Evolutionary conservation across 2,329 filamentous ascomycete genomes (phyloP), one percentile per base, ranked within the genome.

Genomic region (Exophiala xenobiotica): DNA sequence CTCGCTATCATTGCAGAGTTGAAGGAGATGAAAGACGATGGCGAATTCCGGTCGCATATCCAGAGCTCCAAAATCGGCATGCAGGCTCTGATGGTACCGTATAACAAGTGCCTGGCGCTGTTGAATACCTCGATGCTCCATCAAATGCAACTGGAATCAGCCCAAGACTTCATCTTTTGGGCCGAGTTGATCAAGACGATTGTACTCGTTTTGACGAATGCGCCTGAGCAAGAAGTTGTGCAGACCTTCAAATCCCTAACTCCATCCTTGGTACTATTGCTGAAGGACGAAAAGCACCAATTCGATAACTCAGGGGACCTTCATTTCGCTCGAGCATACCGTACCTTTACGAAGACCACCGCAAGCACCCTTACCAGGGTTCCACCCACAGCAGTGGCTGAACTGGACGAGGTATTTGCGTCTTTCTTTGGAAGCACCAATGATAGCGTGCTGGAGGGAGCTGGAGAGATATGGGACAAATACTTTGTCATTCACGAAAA

Each of bases 391-490:
- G 60, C 55, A 73, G 61, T 87, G 72, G 56, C 82, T 68, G 66
- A 74, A 64, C 63, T 83, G 3, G 74, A 79, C 40, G 54, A 62
- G 4, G 64, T 85, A 5, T 66, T 85, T 7, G 68, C 74, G 23
- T 71, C 79, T 41, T 78, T 78, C 1, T 74, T 85, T 22, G 65
- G 72, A 18, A 83, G 79, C 38, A 71, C 71, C 4, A 75, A 79
- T 56, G 73, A 70, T 40, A 68, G 65, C 3, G 73, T 79, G 7
- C 74, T 76, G 8, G 79, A 79, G 39, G 64, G 64, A 2, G 78
- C 81, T 1, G 74, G 84, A 20, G 64, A 68, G 12, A 75, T 79
- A 55, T 96, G 90, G 90, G 91, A 90, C 59, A 65, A 69, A 0
- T 78, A 84, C 0, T 90, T 89, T 63, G 83, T 83, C 16, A 71